These are phyloP conservation scores for Cenchrus americanus DNA, from an alignment of 176 grass and related monocot genomes.

Conservation along the genomic window DNA sequence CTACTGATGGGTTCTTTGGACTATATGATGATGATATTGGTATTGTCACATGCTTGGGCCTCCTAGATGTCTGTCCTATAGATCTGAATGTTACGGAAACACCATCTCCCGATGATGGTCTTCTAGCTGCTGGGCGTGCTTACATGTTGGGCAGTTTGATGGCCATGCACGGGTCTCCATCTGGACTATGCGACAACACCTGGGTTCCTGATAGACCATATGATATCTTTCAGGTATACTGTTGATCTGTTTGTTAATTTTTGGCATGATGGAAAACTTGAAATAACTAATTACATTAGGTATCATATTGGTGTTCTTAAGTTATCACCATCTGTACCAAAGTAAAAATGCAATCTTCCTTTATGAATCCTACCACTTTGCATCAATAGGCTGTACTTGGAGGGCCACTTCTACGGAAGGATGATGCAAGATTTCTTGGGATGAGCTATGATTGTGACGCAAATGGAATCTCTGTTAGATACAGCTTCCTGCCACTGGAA, in stretches of 20 bases:
- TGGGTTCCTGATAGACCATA: not conserved
- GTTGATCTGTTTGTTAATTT: not conserved
- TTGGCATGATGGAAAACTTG: not conserved
- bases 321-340: not conserved
- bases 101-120: not conserved
- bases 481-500: not conserved
- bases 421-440: not conserved
- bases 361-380: not conserved
- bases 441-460: not conserved
- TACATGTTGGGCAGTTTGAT: conserved; percentile 17
- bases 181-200: not conserved
- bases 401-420: conserved; percentile 16
- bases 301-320: not conserved
- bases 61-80: not conserved
- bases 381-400: conserved; percentile 38
- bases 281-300: not conserved
- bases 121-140: conserved; percentile 14
- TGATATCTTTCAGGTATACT: not conserved
- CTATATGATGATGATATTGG: conserved; percentile 29
- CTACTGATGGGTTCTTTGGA: conserved; percentile 21
- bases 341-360: not conserved
- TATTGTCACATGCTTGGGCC: not conserved
- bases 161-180: not conserved
- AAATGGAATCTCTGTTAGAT: not conserved
- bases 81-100: not conserved